Conservation (phyloP, 306 rosid genomes). For the Cicer yamashitae region DNA sequence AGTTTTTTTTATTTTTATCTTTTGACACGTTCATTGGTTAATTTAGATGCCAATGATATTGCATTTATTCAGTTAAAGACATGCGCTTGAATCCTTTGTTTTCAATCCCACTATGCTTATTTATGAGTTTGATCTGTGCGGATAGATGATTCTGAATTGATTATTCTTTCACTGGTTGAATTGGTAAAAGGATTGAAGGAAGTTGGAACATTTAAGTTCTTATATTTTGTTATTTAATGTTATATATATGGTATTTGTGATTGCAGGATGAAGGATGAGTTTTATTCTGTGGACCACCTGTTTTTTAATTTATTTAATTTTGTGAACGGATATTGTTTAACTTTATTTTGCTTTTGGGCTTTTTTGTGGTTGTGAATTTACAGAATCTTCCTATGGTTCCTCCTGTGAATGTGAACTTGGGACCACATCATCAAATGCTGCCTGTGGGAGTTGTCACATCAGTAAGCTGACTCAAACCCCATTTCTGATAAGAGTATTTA, state of each 20-base stretch:
- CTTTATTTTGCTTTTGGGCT: constrained; percentile 11
- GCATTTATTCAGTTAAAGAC: not conserved
- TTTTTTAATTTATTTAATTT: constrained; percentile 16
- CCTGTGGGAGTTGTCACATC: constrained; percentile 74
- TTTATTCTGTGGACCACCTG: constrained; percentile 10
- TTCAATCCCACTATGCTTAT: not conserved
- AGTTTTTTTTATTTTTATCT: not conserved
- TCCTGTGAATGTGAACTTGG: constrained; percentile 60
- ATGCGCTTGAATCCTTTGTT: constrained; percentile 1
- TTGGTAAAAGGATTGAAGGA: constrained; percentile 8
- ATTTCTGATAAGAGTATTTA: constrained; percentile 24
- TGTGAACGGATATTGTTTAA: constrained; percentile 16
- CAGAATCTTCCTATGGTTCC: constrained; percentile 77
- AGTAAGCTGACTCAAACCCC: constrained; percentile 55
- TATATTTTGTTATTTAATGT: constrained; percentile 5
- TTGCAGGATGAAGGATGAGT: constrained; percentile 1
- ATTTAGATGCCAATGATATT: not conserved
- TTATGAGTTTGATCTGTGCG: not conserved
- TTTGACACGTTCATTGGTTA: not conserved
- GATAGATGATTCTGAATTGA: not conserved
- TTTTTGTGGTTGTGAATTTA: constrained; percentile 37
- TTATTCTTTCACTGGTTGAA: not conserved
- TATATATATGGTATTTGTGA: constrained; percentile 12
- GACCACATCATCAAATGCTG: constrained; percentile 66
- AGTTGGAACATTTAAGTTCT: not conserved